Percentiles rank a stretch among this genome's conserved stretches.
Evolutionary conservation across 176 grass and related monocot genomes (phyloP).

Genomic region (Stipa capillata): DNA sequence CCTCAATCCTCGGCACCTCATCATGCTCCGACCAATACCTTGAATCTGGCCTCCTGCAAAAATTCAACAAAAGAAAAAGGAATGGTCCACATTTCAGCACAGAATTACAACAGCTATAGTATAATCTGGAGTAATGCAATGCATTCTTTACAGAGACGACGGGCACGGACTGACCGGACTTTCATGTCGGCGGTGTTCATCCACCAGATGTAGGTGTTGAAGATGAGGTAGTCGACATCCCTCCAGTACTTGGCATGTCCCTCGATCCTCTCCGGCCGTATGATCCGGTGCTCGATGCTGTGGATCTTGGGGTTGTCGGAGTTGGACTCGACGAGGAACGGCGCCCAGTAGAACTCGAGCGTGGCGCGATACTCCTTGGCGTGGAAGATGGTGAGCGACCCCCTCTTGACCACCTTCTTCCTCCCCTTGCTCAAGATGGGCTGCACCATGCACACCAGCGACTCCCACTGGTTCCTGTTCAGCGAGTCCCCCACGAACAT

Average conservation of each 20-base stretch:
- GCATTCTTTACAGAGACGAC: not conserved
- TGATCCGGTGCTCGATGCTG: slow-evolving; percentile 51
- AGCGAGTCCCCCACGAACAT: slow-evolving; percentile 94
- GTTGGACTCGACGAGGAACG: slow-evolving; percentile 93
- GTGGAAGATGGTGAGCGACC: slow-evolving; percentile 40
- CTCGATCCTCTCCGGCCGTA: slow-evolving; percentile 49
- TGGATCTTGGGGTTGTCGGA: slow-evolving; percentile 71
- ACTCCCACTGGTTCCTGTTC: slow-evolving; percentile 95
- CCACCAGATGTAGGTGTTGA: slow-evolving; percentile 99
- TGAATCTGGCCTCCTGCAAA: slow-evolving; percentile 45
- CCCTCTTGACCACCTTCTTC: slow-evolving; percentile 39
- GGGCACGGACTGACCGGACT: slow-evolving; percentile 36
- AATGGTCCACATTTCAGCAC: not conserved
- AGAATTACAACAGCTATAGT: not conserved
- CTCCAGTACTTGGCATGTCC: slow-evolving; percentile 66
- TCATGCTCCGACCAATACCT: slow-evolving; percentile 70
- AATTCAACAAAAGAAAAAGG: not conserved
- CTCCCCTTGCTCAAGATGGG: slow-evolving; percentile 33
- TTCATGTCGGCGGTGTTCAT: slow-evolving; percentile 71
- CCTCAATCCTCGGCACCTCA: slow-evolving; percentile 51
- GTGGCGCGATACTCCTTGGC: slow-evolving; percentile 80
- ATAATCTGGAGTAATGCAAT: not conserved
- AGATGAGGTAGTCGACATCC: slow-evolving; percentile 75
- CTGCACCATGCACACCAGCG: slow-evolving; percentile 83
- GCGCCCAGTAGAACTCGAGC: slow-evolving; percentile 93